Evolutionary conservation across 1,284 basidiomycete genomes (phyloP).

Genomic region (Bondarzewia mesenterica): DNA sequence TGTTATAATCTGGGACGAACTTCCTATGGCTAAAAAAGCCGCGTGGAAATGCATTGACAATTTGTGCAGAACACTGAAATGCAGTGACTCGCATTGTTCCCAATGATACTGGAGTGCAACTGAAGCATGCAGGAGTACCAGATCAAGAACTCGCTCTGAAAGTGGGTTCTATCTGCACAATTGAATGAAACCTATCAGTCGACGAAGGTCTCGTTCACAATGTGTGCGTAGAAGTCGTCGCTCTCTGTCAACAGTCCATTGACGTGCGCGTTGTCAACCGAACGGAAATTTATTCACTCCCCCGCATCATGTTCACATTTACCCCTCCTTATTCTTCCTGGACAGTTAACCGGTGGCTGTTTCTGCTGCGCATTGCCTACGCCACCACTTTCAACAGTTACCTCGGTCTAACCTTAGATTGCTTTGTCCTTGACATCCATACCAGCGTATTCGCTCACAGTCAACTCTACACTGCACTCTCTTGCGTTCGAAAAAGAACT

Average conservation of each 20-base stretch:
- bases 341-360: slow-evolving; percentile 28
- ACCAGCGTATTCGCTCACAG: slow-evolving; percentile 33
- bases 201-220: slow-evolving; percentile 33
- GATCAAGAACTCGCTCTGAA: slow-evolving; percentile 24
- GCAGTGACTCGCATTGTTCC: slow-evolving; percentile 18
- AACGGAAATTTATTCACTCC: slow-evolving; percentile 22
- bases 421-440: slow-evolving; percentile 27
- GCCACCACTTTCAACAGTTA: slow-evolving; percentile 36
- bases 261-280: slow-evolving; percentile 11
- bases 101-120: slow-evolving; percentile 25
- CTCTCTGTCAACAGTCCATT: slow-evolving; percentile 15
- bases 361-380: slow-evolving; percentile 33
- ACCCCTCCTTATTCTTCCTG: slow-evolving; percentile 21
- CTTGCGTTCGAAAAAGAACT: no score
- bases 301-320: slow-evolving; percentile 25
- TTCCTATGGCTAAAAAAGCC: slow-evolving; percentile 29
- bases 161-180: slow-evolving; percentile 24
- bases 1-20: slow-evolving; percentile 30
- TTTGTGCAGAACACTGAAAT: slow-evolving; percentile 3
- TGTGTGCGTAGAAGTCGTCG: slow-evolving; percentile 24
- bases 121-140: slow-evolving; percentile 23
- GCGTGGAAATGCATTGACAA: slow-evolving; percentile 28
- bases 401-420: slow-evolving; percentile 32
- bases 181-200: slow-evolving; percentile 31
- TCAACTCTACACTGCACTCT: slow-evolving; percentile 35